These are phyloP conservation scores for Rickenella mellea DNA, from an alignment of 768 basidiomycete genomes.

Conservation along the genomic window DNA sequence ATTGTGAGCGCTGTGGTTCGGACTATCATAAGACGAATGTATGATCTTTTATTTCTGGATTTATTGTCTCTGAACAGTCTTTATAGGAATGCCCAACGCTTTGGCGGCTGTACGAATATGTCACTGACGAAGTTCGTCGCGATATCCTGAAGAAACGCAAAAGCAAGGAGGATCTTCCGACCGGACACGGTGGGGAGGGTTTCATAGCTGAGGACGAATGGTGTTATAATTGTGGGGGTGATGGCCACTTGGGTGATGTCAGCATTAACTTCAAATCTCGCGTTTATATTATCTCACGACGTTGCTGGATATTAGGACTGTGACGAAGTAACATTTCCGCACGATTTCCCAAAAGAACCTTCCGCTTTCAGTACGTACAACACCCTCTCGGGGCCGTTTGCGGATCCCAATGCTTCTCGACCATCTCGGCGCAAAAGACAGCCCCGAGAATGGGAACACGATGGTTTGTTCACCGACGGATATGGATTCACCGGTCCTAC, in stretches of 20 bases:
- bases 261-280: slow-evolving; percentile 17
- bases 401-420: slow-evolving; percentile 27
- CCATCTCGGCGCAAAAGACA: slow-evolving; percentile 21
- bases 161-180: slow-evolving; percentile 33
- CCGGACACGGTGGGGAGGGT: slow-evolving; percentile 71
- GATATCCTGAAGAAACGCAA: slow-evolving; percentile 36
- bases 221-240: slow-evolving; percentile 74
- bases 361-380: slow-evolving; percentile 66
- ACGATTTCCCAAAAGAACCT: slow-evolving; percentile 36
- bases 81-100: slow-evolving; percentile 72
- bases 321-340: slow-evolving; percentile 28
- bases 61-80: not conserved
- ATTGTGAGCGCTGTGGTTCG: slow-evolving; percentile 67
- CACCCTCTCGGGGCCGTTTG: slow-evolving; percentile 57
- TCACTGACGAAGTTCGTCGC: slow-evolving; percentile 42
- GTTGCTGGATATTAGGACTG: slow-evolving; percentile 54
- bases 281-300: not conserved
- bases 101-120: slow-evolving; percentile 75
- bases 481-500: slow-evolving; percentile 39
- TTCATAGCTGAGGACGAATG: slow-evolving; percentile 66
- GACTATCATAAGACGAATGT: slow-evolving; percentile 56
- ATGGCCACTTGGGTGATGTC: slow-evolving; percentile 76
- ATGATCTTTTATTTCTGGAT: slow-evolving; percentile 12
- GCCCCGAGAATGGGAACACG: slow-evolving; percentile 34
- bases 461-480: slow-evolving; percentile 28